phyloP scores from a whole-genome alignment of 129 eudicot genomes.

The Scalesia atractyloides region DNA sequence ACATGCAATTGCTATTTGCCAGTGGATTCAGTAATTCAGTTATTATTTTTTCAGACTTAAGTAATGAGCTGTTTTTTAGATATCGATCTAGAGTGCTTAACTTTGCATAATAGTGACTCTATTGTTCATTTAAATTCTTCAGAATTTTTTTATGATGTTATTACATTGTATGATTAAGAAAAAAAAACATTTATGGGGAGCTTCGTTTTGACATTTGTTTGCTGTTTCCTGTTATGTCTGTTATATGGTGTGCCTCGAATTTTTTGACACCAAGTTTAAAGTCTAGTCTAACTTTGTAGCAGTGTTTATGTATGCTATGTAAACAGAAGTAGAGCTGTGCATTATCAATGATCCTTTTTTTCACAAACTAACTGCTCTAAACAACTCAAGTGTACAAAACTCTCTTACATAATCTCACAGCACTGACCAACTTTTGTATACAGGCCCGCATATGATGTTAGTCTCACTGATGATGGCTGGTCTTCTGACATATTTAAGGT shows the following conservation, averaged over 20 bases:
- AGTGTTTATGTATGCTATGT: constrained; percentile 6
- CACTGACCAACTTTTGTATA: constrained; percentile 1
- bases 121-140: not conserved
- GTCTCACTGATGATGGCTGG: constrained; percentile 83
- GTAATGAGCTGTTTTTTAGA: not conserved
- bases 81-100: not conserved
- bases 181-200: not conserved
- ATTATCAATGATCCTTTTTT: not conserved
- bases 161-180: not conserved
- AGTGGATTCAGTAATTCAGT: not conserved
- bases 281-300: not conserved
- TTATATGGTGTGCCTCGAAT: not conserved
- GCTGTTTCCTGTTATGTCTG: not conserved
- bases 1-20: not conserved
- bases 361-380: not conserved
- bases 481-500: constrained; percentile 52
- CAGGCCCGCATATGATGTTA: constrained; percentile 92
- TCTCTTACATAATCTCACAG: not conserved
- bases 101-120: not conserved
- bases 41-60: not conserved
- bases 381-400: not conserved
- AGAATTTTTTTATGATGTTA: not conserved
- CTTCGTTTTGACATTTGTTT: not conserved
- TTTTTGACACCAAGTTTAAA: not conserved
- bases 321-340: not conserved